phyloP scores from a whole-genome alignment of 805 yeast genomes.

The Candida suzukii region DNA sequence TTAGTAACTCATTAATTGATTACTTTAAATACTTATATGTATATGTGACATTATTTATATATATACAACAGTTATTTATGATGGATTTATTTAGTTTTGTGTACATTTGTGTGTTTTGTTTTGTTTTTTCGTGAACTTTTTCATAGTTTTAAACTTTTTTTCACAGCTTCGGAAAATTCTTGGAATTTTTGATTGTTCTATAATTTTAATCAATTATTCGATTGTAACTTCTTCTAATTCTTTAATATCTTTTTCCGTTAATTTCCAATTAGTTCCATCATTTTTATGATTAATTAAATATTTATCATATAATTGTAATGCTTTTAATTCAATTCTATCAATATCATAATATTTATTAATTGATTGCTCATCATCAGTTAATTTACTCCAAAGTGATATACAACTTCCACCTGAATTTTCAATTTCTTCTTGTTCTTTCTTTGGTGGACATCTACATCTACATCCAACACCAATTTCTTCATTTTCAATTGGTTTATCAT shows the following conservation, averaged over 20 bases:
- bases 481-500: constrained; percentile 14
- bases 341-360: constrained; percentile 15
- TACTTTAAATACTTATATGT: too few species aligned
- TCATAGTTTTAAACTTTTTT: too few species aligned
- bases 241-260: constrained; percentile 14
- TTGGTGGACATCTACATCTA: constrained; percentile 69
- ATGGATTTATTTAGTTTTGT: too few species aligned
- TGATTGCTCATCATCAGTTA: constrained; percentile 20
- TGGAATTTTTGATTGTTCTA: too few species aligned
- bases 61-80: too few species aligned
- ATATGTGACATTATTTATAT: too few species aligned
- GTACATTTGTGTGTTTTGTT: too few species aligned
- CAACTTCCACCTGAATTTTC: constrained; percentile 52
- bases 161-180: too few species aligned
- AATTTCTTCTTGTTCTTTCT: constrained; percentile 38
- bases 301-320: constrained; percentile 14
- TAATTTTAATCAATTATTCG: too few species aligned
- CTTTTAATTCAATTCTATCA: constrained; percentile 21
- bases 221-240: not conserved
- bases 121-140: too few species aligned
- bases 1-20: too few species aligned
- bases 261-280: constrained; percentile 19
- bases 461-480: constrained; percentile 58
- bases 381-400: constrained; percentile 39
- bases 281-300: constrained; percentile 14